Evolutionary conservation across 768 basidiomycete genomes (phyloP).

Genomic region (Rhodosporidiobolus odoratus): DNA sequence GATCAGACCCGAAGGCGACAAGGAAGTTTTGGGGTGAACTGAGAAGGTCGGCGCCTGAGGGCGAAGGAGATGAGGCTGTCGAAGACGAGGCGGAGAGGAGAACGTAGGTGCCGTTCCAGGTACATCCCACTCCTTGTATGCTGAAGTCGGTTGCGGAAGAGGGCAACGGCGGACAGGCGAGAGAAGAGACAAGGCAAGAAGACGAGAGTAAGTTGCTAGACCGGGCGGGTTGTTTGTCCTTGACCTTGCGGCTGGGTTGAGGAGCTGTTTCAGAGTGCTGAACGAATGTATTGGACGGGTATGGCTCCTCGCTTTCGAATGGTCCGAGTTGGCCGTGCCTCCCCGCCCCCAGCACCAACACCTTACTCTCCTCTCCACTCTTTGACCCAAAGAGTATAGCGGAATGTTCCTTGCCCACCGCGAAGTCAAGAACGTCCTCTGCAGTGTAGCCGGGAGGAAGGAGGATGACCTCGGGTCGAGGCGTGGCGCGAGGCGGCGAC

Average conservation of each 20-base stretch:
- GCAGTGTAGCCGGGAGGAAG: not conserved
- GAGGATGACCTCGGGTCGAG: not conserved
- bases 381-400: constrained; percentile 13
- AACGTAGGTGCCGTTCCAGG: constrained; percentile 24
- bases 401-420: constrained; percentile 35
- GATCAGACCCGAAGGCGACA: constrained; percentile 69
- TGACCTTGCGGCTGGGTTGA: not conserved
- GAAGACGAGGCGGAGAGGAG: not conserved
- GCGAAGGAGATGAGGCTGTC: not conserved
- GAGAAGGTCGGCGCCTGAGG: too few species aligned
- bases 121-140: constrained; percentile 16
- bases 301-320: not conserved
- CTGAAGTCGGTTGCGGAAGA: not conserved
- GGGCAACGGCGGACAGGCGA: not conserved
- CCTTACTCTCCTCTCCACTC: not conserved
- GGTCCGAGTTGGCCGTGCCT: constrained; percentile 36
- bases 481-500: not conserved
- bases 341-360: constrained; percentile 23
- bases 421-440: not conserved
- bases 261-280: too few species aligned
- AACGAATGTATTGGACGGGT: too few species aligned
- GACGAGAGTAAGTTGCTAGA: not conserved
- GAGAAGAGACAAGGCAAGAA: too few species aligned
- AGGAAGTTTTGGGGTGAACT: constrained; percentile 45
- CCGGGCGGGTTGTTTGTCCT: not conserved